Evolutionary conservation across 2,329 filamentous ascomycete genomes (phyloP).

Genomic region (Penicillium hesseltinei): DNA sequence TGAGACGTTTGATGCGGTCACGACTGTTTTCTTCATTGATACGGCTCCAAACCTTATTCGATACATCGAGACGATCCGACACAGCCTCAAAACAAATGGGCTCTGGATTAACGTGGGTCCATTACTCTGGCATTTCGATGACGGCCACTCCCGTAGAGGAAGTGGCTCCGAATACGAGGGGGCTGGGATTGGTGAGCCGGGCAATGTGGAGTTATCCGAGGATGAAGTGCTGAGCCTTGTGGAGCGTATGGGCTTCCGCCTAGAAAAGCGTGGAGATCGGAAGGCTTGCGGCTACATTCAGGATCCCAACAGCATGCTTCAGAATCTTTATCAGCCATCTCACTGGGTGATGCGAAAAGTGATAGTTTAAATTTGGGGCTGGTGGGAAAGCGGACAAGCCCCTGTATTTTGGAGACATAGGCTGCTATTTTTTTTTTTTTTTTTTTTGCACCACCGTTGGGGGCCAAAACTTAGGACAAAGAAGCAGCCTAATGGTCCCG

Average conservation of each 20-base stretch:
- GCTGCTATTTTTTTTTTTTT: not conserved
- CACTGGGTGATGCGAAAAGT: slow-evolving; percentile 82
- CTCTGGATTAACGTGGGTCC: slow-evolving; percentile 88
- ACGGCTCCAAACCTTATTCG: slow-evolving; percentile 90
- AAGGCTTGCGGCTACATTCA: slow-evolving; percentile 72
- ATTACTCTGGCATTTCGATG: slow-evolving; percentile 92
- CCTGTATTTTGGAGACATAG: not conserved
- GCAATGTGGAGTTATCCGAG: slow-evolving; percentile 83
- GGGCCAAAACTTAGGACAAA: slow-evolving; percentile 5
- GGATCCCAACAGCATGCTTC: slow-evolving; percentile 79
- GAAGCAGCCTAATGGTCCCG: not conserved
- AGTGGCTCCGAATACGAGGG: slow-evolving; percentile 25
- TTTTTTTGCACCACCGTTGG: not conserved
- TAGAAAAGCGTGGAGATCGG: slow-evolving; percentile 65
- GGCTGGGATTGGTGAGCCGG: slow-evolving; percentile 77
- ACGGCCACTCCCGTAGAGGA: slow-evolving; percentile 40
- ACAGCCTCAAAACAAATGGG: slow-evolving; percentile 75
- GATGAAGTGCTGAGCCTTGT: slow-evolving; percentile 82
- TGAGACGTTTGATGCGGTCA: slow-evolving; percentile 73
- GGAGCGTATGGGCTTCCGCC: slow-evolving; percentile 69
- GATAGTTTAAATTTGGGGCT: not conserved
- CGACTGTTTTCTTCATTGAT: slow-evolving; percentile 93
- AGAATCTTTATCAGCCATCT: slow-evolving; percentile 74
- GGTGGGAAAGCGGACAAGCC: not conserved
- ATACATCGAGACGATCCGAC: slow-evolving; percentile 79